Base-by-base conservation (phyloP, 306 rosid species). In the Quercus aquifolioides region DNA sequence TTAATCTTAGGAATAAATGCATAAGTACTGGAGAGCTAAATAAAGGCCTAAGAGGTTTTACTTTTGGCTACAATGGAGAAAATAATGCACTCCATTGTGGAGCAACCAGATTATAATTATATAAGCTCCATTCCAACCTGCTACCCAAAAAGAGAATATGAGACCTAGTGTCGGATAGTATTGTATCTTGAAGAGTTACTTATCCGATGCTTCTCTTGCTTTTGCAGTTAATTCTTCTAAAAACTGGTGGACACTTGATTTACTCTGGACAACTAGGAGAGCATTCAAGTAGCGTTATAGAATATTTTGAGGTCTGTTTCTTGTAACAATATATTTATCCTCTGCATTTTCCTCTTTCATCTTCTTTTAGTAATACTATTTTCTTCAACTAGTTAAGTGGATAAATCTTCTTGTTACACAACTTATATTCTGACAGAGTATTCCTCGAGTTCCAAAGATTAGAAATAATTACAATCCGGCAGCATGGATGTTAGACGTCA, bases 401-500 rank as follows among this genome's bases (percentile, higher is more conserved):
- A 30, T 5, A 31, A n/a, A 62, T 52, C 78, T 65, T 81, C 52
- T 51, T 54, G 38, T 77, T 74, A 69, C 71, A 75, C 77, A 76
- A 23, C 49, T 25, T 55, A 71, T 83, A 18, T 77, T 68, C 13
- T 68, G 5, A 51, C 56, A 90, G 94, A 85, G 87, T 57, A 86
- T 89, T 78, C 88, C 88, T 1, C 86, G 92, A 76, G 89, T 90
- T 35, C 86, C 89, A 7, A 79, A 87, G 80, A 90, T 92, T 12
- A 90, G 65, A 83, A 88, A 90, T 76, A 88, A 89, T 67, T 83
- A 90, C 33, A 92, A 92, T 78, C 94, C 92, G 2, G 88, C 95
- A 43, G 79, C 95, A 43, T 92, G 97, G 94, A 90, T 90, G 94
- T 71, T 90, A 57, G 94, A 92, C 67, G 89, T 89, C 19, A 90